Percentiles rank a stretch among this genome's conserved stretches.
Conservation (phyloP, 176 grass and related monocot species). For the Poa pratensis region DNA sequence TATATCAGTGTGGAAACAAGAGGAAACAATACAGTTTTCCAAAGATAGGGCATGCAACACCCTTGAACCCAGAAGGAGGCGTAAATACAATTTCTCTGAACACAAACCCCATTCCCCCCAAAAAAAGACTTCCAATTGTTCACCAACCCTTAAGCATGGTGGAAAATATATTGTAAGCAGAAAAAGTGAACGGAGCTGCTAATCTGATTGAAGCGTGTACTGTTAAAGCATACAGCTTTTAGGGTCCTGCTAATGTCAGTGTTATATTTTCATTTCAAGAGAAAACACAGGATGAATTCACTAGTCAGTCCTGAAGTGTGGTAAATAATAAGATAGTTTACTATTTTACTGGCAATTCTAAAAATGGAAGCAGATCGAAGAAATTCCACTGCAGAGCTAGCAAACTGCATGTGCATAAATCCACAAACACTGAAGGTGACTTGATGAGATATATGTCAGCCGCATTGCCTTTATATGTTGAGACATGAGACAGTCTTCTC, state of each 20-base stretch:
- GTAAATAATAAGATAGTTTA: constrained; percentile 1
- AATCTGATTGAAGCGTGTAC: not conserved
- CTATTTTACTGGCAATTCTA: not conserved
- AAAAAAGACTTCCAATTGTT: too few relatives aligned
- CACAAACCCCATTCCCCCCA: not conserved
- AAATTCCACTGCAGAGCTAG: not conserved
- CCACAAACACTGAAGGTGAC: not conserved
- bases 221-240: not conserved
- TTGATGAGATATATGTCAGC: not conserved
- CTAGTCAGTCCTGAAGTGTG: not conserved
- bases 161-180: not conserved
- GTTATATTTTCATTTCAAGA: not conserved
- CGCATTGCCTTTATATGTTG: not conserved
- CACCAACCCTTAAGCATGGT: constrained; percentile 15
- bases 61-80: not conserved
- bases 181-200: not conserved
- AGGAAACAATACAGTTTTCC: constrained; percentile 27
- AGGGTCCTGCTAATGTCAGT: not conserved
- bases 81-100: not conserved
- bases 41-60: not conserved
- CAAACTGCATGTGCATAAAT: not conserved
- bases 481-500: not conserved
- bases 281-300: constrained; percentile 23
- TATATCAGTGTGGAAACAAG: constrained; percentile 21
- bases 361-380: not conserved